Base-by-base conservation (phyloP, 495 filamentous ascomycete genomes). In the Emericellopsis terricola region DNA sequence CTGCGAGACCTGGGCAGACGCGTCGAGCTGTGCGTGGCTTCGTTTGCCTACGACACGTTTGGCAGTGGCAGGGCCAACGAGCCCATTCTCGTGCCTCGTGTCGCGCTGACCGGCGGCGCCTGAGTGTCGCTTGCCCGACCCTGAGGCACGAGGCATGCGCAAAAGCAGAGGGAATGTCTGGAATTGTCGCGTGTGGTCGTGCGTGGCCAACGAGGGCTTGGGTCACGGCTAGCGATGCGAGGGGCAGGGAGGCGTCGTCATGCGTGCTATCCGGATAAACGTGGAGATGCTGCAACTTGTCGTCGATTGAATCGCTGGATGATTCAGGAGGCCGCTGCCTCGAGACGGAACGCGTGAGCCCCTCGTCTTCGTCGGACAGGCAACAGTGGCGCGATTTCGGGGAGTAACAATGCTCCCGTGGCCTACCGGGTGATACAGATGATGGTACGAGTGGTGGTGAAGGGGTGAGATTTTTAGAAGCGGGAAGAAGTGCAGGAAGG, bases 21-120 rank as follows among this genome's bases (percentile, higher is more conserved):
- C 37, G 60, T 60, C 55, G 55, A 58, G 45, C 52, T 60, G 58
- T 38, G 40, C 48, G 48, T 59, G 60, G 41, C 60, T 63, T 53
- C 56, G 62, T 40, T 53, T 56, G 49, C 55, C 64, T 34, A 51
- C 43, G 42, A 89, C 65, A 60, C 80, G 77, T 73, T 83, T 87
- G 2, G 28, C 11, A 11, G 23, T 26, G 43, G 79, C 81, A 36
- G 84, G 78, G 44, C 73, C 73, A 62, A 79, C 78, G 45, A 82
- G 60, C 45, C 85, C 84, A 76, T 78, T 84, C 59, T 94, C 84
- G 55, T 87, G 76, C 49, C 78, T 71, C 50, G 73, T 82, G 65
- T 79, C 81, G 58, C 75, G 71, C 52, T 66, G 60, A 56, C 69
- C 74, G 50, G 63, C 64, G 47, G 65, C 57, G 63, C 68, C 67